phyloP scores from a whole-genome alignment of 1,284 basidiomycete genomes.

The Trametes sp. region DNA sequence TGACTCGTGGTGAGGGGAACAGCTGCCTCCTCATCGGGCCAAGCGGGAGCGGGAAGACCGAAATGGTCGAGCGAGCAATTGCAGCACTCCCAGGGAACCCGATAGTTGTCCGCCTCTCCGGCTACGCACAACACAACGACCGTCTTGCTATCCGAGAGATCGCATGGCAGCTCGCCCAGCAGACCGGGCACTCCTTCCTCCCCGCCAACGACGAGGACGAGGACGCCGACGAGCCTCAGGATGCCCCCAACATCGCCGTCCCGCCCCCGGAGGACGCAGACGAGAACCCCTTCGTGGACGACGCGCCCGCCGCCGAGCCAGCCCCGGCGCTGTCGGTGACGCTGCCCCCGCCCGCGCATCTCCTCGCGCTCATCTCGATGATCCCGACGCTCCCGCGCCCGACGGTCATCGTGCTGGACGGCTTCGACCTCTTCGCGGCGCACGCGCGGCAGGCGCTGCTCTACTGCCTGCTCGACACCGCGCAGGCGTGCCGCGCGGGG shows the following conservation, averaged over 20 bases:
- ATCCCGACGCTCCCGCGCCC: constrained; percentile 82
- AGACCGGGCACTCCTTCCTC: constrained; percentile 66
- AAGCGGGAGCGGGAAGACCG: constrained; percentile 84
- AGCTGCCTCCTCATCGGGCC: constrained; percentile 88
- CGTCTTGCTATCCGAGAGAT: constrained; percentile 93
- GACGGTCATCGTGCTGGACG: constrained; percentile 85
- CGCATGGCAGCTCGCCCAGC: constrained; percentile 78
- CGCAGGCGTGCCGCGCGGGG: constrained; percentile 69
- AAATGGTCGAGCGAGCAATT: constrained; percentile 70
- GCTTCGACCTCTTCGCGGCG: constrained; percentile 90
- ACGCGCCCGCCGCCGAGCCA: constrained; percentile 15
- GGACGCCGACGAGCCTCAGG: constrained; percentile 43
- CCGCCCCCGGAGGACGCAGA: constrained; percentile 42
- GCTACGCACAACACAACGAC: constrained; percentile 85
- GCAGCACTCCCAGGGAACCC: constrained; percentile 54
- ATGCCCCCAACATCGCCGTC: constrained; percentile 6
- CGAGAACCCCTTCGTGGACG: constrained; percentile 50
- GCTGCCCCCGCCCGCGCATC: constrained; percentile 76
- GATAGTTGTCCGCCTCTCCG: constrained; percentile 85
- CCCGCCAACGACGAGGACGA: constrained; percentile 47
- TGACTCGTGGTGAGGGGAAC: constrained; percentile 86
- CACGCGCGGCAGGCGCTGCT: constrained; percentile 89
- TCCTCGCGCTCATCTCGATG: constrained; percentile 81
- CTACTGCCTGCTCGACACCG: constrained; percentile 90
- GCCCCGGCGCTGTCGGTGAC: constrained; percentile 34